Percentiles rank a stretch among this genome's conserved stretches.
phyloP scores from a whole-genome alignment of 495 filamentous ascomycete genomes.

The Xylaria grammica region DNA sequence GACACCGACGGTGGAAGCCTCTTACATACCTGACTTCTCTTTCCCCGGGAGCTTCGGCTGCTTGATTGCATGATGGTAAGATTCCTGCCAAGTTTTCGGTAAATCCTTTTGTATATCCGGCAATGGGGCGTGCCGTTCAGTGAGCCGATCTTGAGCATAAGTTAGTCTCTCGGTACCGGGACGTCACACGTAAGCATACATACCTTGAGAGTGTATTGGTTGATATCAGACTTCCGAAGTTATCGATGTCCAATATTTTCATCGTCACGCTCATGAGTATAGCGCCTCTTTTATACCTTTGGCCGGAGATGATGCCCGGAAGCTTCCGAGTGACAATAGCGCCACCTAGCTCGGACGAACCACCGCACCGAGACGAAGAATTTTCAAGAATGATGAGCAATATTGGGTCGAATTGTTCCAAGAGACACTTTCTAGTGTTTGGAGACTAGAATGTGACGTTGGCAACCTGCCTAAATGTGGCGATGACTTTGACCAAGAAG shows the following conservation, averaged over 20 bases:
- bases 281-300: background rate
- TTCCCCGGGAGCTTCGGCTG: constrained; percentile 16
- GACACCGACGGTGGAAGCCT: background rate
- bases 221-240: background rate
- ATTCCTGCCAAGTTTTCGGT: constrained; percentile 5
- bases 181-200: background rate
- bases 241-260: background rate
- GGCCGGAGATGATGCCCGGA: background rate
- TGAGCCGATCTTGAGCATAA: background rate
- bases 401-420: background rate
- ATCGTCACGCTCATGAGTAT: background rate
- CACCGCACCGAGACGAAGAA: background rate
- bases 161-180: background rate
- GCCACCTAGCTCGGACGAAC: background rate
- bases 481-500: constrained; percentile 3
- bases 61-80: constrained; percentile 7
- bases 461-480: constrained; percentile 14
- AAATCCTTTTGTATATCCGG: background rate
- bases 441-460: background rate
- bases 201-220: background rate
- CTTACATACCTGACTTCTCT: constrained; percentile 9
- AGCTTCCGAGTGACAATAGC: background rate
- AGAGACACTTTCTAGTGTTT: background rate
- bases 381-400: background rate
- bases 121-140: background rate